Base-by-base conservation (phyloP, 78 protist genomes). In the Tieghemostelium lacteum region DNA sequence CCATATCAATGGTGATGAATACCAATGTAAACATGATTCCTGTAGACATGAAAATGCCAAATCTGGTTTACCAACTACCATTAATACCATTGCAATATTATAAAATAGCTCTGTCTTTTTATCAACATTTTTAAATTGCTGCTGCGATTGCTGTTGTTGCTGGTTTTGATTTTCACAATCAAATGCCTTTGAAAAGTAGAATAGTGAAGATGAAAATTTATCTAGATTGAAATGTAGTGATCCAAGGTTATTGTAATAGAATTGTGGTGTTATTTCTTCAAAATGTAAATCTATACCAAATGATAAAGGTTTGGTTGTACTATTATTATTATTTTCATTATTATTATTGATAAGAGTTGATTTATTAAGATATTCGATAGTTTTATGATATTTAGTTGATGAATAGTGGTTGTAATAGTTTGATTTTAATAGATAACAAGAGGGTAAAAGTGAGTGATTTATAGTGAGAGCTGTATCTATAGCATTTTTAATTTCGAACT, bases 31-130 rank as follows among this genome's bases (percentile, higher is more conserved):
- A 69, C 91, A 83, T 20, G 91, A 58, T 57, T 83, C 91, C 58
- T 83, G 91, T 7, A 83, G 69, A 83, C 91, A 83, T 19, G 77
- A 69, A 45, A 83, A 83, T 1, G 91, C 77, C 31, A 83, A 31
- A 31, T 83, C 91, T 22, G 63, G 58, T n/a, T 60, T 66, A 40
- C 85, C 85, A 10, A 29, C 26, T 24, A 33, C 26, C 71, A 83
- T 55, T 24, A 83, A n/a, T 39, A 83, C 17, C 7, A 69, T 60
- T 14, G 78, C 91, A 17, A 72, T 66, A 31, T 83, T 83, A 34
- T 58, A 83, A 36, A 83, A 83, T 54, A 69, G 31, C 29, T 69
- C 71, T 24, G 78, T 28, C 20, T 71, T 37, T 24, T 63, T 62
- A 65, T 77, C 87, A 0, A 22, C 16, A 45, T 45, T 45, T 45